phyloP scores from a whole-genome alignment of 352 stramenopile species.

The Aphanomyces stellatus region DNA sequence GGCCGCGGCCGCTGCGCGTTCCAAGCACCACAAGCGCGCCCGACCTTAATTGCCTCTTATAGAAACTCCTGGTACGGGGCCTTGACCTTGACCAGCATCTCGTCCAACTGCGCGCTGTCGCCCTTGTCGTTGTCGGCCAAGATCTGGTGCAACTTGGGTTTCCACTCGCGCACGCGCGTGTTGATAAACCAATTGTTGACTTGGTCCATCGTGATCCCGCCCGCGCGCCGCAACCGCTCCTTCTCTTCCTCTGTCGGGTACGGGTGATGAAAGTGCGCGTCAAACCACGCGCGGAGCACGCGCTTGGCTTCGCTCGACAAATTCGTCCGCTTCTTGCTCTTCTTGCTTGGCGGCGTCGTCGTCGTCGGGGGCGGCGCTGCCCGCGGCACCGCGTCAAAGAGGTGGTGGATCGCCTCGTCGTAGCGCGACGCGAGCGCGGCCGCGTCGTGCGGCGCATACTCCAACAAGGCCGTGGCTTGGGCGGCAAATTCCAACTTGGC shows the following conservation, averaged over 20 bases:
- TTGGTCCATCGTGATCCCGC: slow-evolving; percentile 76
- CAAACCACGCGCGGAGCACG: slow-evolving; percentile 73
- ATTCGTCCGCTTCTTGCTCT: slow-evolving; percentile 61
- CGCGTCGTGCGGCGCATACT: background rate
- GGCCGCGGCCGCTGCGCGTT: background rate
- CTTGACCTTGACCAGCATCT: slow-evolving; percentile 73
- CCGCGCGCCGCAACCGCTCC: slow-evolving; percentile 44
- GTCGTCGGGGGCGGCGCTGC: background rate
- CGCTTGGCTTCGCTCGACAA: slow-evolving; percentile 63
- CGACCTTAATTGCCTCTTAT: background rate
- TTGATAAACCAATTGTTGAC: slow-evolving; percentile 89
- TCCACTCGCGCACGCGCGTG: slow-evolving; percentile 77
- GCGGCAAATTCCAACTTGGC: background rate
- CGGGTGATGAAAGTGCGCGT: slow-evolving; percentile 74
- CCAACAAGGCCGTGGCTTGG: background rate
- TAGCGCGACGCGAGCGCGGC: background rate
- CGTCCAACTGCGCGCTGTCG: slow-evolving; percentile 49
- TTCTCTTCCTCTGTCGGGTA: slow-evolving; percentile 83
- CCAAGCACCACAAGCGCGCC: slow-evolving; percentile 1
- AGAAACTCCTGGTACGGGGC: slow-evolving; percentile 38
- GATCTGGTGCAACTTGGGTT: slow-evolving; percentile 66
- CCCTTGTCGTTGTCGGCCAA: slow-evolving; percentile 52
- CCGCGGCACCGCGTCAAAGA: background rate
- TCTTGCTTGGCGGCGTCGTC: background rate
- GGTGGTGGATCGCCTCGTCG: background rate